Conservation (phyloP, 352 stramenopile species). For the Pythium chondricola region DNA sequence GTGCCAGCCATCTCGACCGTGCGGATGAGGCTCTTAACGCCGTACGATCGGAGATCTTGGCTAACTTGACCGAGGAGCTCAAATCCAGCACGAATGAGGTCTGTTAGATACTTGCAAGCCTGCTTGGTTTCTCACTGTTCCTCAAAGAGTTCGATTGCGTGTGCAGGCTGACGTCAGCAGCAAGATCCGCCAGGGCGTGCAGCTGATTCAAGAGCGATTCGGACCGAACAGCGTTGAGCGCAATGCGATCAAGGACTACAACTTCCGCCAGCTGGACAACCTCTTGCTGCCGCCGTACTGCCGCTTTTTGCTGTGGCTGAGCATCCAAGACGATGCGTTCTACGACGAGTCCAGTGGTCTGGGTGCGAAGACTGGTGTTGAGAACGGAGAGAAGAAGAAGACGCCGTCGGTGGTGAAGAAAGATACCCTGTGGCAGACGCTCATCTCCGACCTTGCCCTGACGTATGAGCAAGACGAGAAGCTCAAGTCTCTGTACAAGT, state of each 20-base stretch:
- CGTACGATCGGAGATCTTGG: conserved; percentile 73
- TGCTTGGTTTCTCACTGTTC: too few relatives aligned
- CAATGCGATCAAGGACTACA: conserved; percentile 84
- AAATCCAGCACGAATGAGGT: conserved; percentile 50
- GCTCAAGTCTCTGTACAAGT: conserved; percentile 85
- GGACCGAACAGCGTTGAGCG: conserved; percentile 82
- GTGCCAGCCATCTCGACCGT: conserved; percentile 64
- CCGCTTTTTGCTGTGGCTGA: conserved; percentile 86
- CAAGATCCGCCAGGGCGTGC: conserved; percentile 75
- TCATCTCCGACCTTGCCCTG: conserved; percentile 70
- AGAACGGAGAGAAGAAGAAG: conserved; percentile 65
- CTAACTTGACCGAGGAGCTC: conserved; percentile 55
- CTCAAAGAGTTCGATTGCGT: background rate
- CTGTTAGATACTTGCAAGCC: background rate
- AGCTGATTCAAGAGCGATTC: conserved; percentile 77
- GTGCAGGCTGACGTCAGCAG: conserved; percentile 29
- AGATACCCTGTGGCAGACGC: conserved; percentile 73
- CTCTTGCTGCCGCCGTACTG: conserved; percentile 82
- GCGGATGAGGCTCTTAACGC: conserved; percentile 73
- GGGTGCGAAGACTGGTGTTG: conserved; percentile 31
- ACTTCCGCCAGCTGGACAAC: conserved; percentile 86
- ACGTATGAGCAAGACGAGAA: conserved; percentile 90
- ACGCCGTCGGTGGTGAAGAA: conserved; percentile 63
- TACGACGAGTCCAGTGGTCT: conserved; percentile 64
- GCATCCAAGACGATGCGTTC: conserved; percentile 80